Base-by-base conservation (phyloP, 495 filamentous ascomycete genomes). In the Trichoderma parareesei region DNA sequence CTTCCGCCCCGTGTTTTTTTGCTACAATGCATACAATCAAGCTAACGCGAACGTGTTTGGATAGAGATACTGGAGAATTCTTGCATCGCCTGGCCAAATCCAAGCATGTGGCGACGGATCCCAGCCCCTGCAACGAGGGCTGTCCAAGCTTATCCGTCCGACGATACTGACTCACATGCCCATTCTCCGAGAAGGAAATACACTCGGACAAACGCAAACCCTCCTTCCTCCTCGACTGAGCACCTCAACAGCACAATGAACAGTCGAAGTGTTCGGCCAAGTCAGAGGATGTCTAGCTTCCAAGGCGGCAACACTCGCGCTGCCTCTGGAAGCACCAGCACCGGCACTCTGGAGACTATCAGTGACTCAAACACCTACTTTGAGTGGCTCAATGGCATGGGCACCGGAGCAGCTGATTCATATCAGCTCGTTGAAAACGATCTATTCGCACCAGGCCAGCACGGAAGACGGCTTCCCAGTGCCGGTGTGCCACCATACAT, bases 61-160 rank as follows among this genome's bases (percentile, higher is more conserved):
- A 4, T 18, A 81, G 90, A 89, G 48, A 79, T 92, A 11, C 79
- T 94, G n/a, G 90, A 93, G 71, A 81, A 75, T 63, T 87, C 85
- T 42, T 82, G 80, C n/a, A 91, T 94, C 69, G 89, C 90, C 16
- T 94, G 90, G 90, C 90, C 90, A 2, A 92, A 90, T 73, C 80
- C 83, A 57, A 72, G 73, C 20, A 91, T 92, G 88, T 92, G 86
- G 87, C 79, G 76, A 13, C 82, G 84, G 27, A 67, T 77, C 10
- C 63, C 76, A 35, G 67, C 74, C 59, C 73, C 72, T 60, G 67
- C 73, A 10, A 67, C 71, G 10, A 69, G 75, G 67, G 72, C 78
- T 4, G 73, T 77, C 0, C 77, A 76, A 27, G 70, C 78, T 9
- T 75, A 74, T 10, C 75, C 74, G 20, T 72, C 75, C 13, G 73